Evolutionary conservation across 768 basidiomycete species (phyloP), one percentile per base, ranked within the genome.

Genomic region (Gloeopeniophorella convolvens): DNA sequence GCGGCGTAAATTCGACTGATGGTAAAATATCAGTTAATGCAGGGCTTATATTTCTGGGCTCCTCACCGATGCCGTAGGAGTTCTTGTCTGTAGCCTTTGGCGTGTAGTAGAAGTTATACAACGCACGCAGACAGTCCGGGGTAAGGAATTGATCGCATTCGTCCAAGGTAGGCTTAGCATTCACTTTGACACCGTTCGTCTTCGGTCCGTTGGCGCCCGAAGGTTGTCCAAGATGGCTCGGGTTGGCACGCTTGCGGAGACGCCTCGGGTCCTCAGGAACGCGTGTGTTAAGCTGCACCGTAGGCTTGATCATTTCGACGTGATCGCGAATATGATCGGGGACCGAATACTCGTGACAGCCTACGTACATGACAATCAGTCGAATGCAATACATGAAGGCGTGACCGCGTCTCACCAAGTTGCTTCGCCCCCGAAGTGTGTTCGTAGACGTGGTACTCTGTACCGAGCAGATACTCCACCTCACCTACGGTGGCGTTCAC

Each of bases 51-150:
- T 26, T 1, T 44, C 12, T 30, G 2, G 4, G 23, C 52, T n/a
- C n/a, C 63, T 46, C 43, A 67, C 63, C 50, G 13, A 84, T 70
- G 27, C 80, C 83, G 42, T 78, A 74, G 33, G 70, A 76, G 60
- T 83, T 85, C 41, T 61, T 65, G 18, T 58, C 57, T 0, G 71
- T 67, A 2, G 69, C 65, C 1, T 59, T 27, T 0, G 79, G 80
- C 0, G 70, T 66, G 50, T 83, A 82, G 8, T 58, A 23, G 5
- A 75, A 58, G 18, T 76, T 76, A 56, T 84, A 85, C 46, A 85
- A 56, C 3, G 72, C 71, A 36, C 77, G 67, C 47, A 85, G 66
- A 59, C 82, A 85, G 3, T 69, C 56, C 6, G 81, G 81, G 0
- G 83, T 85, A 43, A 80, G 75, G 15, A 62, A 45, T 1, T 57